These are phyloP conservation scores for Bassia scoparia DNA, from an alignment of 148 eudicot species.

Conservation along the genomic window DNA sequence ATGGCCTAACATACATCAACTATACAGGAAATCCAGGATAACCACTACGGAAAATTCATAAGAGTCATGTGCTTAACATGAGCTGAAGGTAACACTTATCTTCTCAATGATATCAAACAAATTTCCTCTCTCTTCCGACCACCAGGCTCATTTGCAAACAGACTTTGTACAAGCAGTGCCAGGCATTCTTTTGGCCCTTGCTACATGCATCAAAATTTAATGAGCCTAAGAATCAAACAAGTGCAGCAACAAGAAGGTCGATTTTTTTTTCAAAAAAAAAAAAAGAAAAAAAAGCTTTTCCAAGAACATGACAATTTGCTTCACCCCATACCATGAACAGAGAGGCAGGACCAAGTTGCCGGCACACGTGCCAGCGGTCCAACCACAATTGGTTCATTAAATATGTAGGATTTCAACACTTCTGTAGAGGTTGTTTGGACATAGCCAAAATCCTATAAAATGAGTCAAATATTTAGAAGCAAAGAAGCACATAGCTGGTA, in stretches of 20 bases:
- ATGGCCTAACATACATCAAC: neutral
- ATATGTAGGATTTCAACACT: constrained; percentile 77
- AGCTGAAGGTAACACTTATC: constrained; percentile 93
- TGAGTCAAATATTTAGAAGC: constrained; percentile 3
- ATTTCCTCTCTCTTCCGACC: constrained; percentile 97
- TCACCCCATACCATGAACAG: constrained; percentile 69
- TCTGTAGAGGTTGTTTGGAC: constrained; percentile 97
- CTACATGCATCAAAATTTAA: constrained; percentile 43
- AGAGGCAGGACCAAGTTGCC: constrained; percentile 78
- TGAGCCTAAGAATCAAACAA: constrained; percentile 16
- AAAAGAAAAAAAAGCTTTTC: neutral
- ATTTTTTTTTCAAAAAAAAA: neutral
- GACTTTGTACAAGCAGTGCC: constrained; percentile 97
- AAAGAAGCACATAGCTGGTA: neutral
- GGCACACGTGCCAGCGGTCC: constrained; percentile 86
- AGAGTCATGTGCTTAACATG: constrained; percentile 55
- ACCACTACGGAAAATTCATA: constrained; percentile 17
- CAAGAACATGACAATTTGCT: neutral
- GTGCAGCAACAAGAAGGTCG: neutral
- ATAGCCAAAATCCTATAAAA: constrained; percentile 84
- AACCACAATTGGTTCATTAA: constrained; percentile 89
- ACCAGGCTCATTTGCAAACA: constrained; percentile 92
- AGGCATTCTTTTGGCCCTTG: constrained; percentile 97
- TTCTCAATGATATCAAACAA: constrained; percentile 93
- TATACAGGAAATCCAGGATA: no score